These are phyloP conservation scores for Leishmania braziliensis DNA, from an alignment of 208 protist species.

Conservation along the genomic window DNA sequence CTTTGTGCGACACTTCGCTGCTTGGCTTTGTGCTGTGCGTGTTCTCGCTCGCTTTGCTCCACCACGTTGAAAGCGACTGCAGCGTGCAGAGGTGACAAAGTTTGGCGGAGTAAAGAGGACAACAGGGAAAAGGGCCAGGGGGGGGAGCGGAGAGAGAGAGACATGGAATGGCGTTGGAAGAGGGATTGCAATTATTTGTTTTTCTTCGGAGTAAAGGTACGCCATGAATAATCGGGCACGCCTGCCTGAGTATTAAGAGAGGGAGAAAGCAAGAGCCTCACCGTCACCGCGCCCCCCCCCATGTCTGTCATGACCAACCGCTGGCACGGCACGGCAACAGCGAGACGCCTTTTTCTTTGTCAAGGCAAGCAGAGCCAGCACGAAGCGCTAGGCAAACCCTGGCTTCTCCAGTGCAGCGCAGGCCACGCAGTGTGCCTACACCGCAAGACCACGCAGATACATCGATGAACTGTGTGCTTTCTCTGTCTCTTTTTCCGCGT, in stretches of 20 bases:
- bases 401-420: not conserved
- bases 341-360: not conserved
- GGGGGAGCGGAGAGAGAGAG: not conserved
- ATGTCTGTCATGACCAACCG: not conserved
- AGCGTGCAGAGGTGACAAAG: not conserved
- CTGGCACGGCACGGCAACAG: constrained; percentile 1
- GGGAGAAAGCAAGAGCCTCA: not conserved
- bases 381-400: not conserved
- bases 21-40: no score
- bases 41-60: not conserved
- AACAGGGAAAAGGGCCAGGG: not conserved
- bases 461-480: not conserved
- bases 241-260: not conserved
- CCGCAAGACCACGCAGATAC: not conserved
- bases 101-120: not conserved
- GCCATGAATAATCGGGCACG: not conserved
- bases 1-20: no score
- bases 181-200: not conserved
- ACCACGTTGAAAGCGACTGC: not conserved
- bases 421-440: no score
- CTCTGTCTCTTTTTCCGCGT: not conserved
- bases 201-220: not conserved
- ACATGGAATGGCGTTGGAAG: not conserved
- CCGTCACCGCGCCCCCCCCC: no score
- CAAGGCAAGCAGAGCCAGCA: not conserved